Conservation (phyloP, 371 early-diverging fungal species). For the Gilbertella persicaria region DNA sequence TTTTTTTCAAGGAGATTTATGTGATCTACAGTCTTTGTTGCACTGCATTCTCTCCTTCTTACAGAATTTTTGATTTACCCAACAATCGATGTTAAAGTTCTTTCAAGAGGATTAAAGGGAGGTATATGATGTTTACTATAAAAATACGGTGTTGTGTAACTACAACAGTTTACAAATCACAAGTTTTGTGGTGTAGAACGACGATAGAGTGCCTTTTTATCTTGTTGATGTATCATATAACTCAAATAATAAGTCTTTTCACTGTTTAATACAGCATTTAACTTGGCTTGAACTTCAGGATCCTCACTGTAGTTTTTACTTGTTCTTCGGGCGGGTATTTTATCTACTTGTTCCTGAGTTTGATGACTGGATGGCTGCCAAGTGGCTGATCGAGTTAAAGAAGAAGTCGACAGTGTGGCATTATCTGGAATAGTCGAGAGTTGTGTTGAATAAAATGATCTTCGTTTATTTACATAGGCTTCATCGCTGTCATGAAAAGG, state of each 20-base stretch:
- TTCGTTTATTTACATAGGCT: not conserved
- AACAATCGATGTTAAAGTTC: too few relatives aligned
- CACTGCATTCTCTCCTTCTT: too few relatives aligned
- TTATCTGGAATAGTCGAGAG: not conserved
- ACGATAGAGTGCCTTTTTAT: too few relatives aligned
- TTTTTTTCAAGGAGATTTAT: too few relatives aligned
- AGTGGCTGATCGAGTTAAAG: conserved; percentile 19
- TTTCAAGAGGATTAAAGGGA: too few relatives aligned
- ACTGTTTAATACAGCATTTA: conserved; percentile 17
- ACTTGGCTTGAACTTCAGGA: conserved; percentile 25
- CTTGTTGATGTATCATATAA: too few relatives aligned
- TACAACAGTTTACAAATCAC: too few relatives aligned
- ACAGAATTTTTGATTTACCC: too few relatives aligned
- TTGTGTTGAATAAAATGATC: conserved; percentile 3
- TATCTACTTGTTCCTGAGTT: not conserved
- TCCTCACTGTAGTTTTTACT: conserved; percentile 27
- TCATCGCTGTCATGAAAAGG: conserved; percentile 1
- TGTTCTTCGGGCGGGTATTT: conserved; percentile 29
- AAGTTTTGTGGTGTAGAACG: too few relatives aligned
- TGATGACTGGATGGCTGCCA: conserved; percentile 18
- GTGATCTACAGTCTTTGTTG: too few relatives aligned
- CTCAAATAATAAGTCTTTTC: conserved; percentile 8
- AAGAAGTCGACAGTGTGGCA: conserved; percentile 1
- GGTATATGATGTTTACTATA: too few relatives aligned
- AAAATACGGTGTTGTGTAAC: too few relatives aligned